Evolutionary conservation across 305 asterid species (phyloP).

Genomic region (Fraxinus floribunda): DNA sequence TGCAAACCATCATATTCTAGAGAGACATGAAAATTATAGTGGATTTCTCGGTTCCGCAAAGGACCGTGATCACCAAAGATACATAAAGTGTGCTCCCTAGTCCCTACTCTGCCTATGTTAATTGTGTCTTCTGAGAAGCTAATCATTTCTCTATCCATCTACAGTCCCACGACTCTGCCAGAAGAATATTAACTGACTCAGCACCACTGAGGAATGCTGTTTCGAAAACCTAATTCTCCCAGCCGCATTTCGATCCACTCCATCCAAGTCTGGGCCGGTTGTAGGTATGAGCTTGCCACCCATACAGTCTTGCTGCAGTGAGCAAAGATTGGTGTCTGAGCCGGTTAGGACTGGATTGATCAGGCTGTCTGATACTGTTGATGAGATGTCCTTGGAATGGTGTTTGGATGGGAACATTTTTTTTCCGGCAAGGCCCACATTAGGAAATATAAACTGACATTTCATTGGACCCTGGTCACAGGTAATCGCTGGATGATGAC

Average conservation of each 20-base stretch:
- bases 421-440: neutral
- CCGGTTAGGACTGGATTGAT: neutral
- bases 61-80: neutral
- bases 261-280: neutral
- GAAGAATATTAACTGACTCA: neutral
- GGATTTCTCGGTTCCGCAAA: neutral
- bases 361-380: neutral
- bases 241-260: neutral
- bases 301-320: neutral
- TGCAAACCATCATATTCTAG: neutral
- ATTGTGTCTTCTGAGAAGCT: neutral
- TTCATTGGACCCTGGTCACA: neutral
- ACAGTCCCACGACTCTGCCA: neutral
- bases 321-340: neutral
- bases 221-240: neutral
- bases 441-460: neutral
- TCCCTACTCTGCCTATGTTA: neutral
- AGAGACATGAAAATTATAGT: neutral
- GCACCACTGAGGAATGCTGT: neutral
- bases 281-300: neutral
- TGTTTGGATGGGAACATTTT: neutral
- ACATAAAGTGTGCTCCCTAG: neutral
- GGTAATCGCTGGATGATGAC: neutral
- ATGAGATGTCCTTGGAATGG: neutral
- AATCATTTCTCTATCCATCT: neutral